Evolutionary conservation across 352 stramenopile species (phyloP).

Genomic region (Globisporangium cylindrosporum): DNA sequence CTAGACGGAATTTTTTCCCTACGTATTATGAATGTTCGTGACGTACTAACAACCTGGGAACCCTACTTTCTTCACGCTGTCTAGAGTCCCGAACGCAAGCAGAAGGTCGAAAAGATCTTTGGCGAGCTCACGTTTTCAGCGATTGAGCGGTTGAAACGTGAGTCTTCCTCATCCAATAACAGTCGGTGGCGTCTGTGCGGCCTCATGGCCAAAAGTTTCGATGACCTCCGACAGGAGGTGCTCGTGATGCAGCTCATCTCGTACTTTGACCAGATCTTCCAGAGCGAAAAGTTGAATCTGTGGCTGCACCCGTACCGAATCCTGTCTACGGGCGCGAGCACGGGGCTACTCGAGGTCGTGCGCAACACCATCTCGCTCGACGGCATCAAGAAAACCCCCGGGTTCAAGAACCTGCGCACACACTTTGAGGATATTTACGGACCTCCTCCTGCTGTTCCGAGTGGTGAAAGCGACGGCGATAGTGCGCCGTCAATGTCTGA

Average conservation of each 20-base stretch:
- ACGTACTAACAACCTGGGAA: neutral
- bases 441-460: slow-evolving; percentile 37
- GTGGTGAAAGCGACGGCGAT: slow-evolving; percentile 31
- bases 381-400: slow-evolving; percentile 91
- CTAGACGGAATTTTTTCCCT: neutral
- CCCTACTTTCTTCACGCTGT: neutral
- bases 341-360: slow-evolving; percentile 95
- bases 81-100: slow-evolving; percentile 26
- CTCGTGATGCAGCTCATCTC: slow-evolving; percentile 98
- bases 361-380: slow-evolving; percentile 96
- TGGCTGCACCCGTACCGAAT: slow-evolving; percentile 96
- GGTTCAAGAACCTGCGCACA: slow-evolving; percentile 85
- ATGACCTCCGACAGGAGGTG: slow-evolving; percentile 97
- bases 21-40: neutral
- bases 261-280: slow-evolving; percentile 94
- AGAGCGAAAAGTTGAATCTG: slow-evolving; percentile 86
- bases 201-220: slow-evolving; percentile 97
- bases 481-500: slow-evolving; percentile 1
- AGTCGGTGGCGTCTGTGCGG: slow-evolving; percentile 45
- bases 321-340: slow-evolving; percentile 92
- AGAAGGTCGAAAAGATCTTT: slow-evolving; percentile 62
- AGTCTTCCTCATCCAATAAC: slow-evolving; percentile 1
- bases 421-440: slow-evolving; percentile 95
- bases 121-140: slow-evolving; percentile 61
- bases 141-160: slow-evolving; percentile 36